Evolutionary conservation across 768 basidiomycete genomes (phyloP).

Genomic region (Exsudoporus frostii): DNA sequence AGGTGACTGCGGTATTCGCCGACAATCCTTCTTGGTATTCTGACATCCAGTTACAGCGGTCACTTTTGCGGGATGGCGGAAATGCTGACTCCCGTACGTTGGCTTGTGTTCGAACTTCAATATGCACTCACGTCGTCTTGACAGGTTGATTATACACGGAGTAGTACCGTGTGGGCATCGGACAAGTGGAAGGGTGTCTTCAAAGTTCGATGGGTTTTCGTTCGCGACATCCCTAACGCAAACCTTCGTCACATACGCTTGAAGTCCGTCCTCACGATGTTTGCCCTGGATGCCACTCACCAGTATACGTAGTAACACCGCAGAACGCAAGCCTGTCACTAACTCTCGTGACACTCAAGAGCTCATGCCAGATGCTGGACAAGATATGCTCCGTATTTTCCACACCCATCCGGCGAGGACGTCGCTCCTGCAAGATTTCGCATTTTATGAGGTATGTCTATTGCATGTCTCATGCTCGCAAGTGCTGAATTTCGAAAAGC

Average conservation of each 20-base stretch:
- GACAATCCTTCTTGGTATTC: not conserved
- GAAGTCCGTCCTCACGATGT: conserved; percentile 44
- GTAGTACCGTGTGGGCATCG: conserved; percentile 97
- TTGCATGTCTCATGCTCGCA: not conserved
- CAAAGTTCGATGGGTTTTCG: conserved; percentile 97
- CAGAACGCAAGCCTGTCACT: conserved; percentile 97
- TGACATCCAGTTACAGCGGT: conserved; percentile 49
- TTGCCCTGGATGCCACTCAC: conserved; percentile 13
- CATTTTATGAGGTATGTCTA: conserved; percentile 75
- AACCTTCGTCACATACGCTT: conserved; percentile 86
- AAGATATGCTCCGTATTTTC: conserved; percentile 96
- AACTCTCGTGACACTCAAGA: conserved; percentile 98
- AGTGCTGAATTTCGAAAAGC: conserved; percentile 37
- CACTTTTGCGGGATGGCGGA: conserved; percentile 99
- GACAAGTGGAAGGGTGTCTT: conserved; percentile 99
- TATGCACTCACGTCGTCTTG: not conserved
- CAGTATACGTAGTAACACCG: conserved; percentile 72
- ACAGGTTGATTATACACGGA: conserved; percentile 87
- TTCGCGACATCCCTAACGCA: conserved; percentile 91
- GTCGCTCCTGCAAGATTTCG: conserved; percentile 89
- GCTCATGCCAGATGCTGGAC: conserved; percentile 90
- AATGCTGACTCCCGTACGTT: conserved; percentile 86
- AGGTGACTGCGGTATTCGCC: conserved; percentile 40
- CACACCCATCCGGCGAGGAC: conserved; percentile 90
- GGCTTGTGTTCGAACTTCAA: not conserved